Evolutionary conservation across 371 early-diverging fungal species (phyloP).

Genomic region (Synchytrium microbalum): DNA sequence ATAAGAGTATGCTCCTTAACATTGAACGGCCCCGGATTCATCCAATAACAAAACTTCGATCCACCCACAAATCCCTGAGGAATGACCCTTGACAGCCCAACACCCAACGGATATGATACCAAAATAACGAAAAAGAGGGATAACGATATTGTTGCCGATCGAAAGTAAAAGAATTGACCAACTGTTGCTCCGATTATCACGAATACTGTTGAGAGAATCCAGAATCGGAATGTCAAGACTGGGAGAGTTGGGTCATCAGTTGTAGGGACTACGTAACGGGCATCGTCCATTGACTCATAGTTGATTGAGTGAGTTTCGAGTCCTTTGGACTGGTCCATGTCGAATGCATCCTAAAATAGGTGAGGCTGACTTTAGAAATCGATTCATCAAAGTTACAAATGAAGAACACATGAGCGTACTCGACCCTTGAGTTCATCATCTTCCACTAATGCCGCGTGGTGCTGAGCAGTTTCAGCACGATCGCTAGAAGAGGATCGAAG

Average conservation of each 20-base stretch:
- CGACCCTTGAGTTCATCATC: too few species aligned
- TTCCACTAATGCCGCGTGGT: too few species aligned
- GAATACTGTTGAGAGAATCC: conserved; percentile 21
- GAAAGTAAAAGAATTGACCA: not conserved
- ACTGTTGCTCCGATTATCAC: not conserved
- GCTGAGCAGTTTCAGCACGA: too few species aligned
- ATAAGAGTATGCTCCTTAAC: conserved; percentile 82
- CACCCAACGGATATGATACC: conserved; percentile 15
- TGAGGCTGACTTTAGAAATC: too few species aligned
- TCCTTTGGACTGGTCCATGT: too few species aligned
- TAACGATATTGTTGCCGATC: not conserved
- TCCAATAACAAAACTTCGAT: conserved; percentile 22
- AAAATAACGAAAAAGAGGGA: conserved; percentile 7
- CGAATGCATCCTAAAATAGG: too few species aligned
- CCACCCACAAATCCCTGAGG: not conserved
- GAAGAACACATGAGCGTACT: too few species aligned
- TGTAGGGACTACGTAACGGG: conserved; percentile 21
- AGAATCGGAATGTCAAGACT: conserved; percentile 67
- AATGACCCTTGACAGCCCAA: conserved; percentile 4
- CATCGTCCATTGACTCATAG: too few species aligned
- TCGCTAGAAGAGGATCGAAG: too few species aligned
- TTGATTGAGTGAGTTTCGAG: too few species aligned
- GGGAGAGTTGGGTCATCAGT: conserved; percentile 51
- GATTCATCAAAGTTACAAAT: too few species aligned
- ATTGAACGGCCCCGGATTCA: conserved; percentile 80